Base-by-base conservation (phyloP, 768 basidiomycete genomes). In the Lentinula boryana region DNA sequence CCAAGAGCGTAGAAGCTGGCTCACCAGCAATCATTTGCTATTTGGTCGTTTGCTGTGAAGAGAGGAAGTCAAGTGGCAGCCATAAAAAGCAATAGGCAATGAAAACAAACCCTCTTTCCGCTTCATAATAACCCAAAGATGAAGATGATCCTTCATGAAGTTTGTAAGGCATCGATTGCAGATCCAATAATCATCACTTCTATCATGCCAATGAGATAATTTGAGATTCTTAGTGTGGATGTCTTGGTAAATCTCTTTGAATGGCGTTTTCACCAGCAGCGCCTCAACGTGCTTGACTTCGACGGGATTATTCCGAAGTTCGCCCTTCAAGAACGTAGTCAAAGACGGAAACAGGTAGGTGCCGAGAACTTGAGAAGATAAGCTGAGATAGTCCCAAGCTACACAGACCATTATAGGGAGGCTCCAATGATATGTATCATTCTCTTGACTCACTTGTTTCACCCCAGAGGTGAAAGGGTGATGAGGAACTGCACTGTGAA, bases 1-100 rank as follows among this genome's bases (percentile, higher is more conserved):
- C 12, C 23, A n/a, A 49, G 8, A 12, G 12, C 32, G 33, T 12
- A 13, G 10, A 35, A 7, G 36, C 18, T 63, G 21, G 21, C 70
- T 40, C 52, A 71, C 74, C 74, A 75, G 62, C 74, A 75, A 60
- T 75, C 69, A 13, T 70, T 69, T 18, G 62, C 48, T 4, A 63
- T 18, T 10, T 54, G 57, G 16, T 48, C 48, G 9, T 67, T 67
- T 12, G 31, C 70, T 72, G 32, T 32, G 9, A 21, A 35, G 31
- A 23, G 23, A 50, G 10, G 10, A 18, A 35, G 32, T 35, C 23
- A 18, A 46, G n/a, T 44, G 12, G 7, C 2, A 33, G 12, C 18
- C 13, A 31, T 4, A 58, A 18, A 38, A 38, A 13, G 36, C 27
- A 12, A 23, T 49, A 8, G 10, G n/a, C 23, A 18, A 43, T 23